Conservation (phyloP, 1,139 yeast genomes). For the Candida tropicalis region DNA sequence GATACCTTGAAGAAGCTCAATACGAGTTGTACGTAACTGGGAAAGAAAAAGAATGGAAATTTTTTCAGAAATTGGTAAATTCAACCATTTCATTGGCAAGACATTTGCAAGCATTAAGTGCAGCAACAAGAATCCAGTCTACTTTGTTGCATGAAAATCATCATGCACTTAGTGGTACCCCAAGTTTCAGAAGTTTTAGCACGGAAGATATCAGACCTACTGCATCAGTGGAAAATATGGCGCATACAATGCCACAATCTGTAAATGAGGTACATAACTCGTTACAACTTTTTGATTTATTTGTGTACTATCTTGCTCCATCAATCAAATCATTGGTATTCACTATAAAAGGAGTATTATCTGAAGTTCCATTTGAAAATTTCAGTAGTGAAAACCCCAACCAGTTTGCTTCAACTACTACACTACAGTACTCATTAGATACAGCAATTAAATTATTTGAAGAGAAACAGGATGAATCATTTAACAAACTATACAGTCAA, state of each 20-base stretch:
- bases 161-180: slow-evolving; percentile 6
- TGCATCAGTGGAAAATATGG: slow-evolving; percentile 26
- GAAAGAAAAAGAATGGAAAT: slow-evolving; percentile 52
- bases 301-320: slow-evolving; percentile 70
- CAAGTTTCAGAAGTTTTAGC: slow-evolving; percentile 11
- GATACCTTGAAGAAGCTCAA: slow-evolving; percentile 59
- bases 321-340: slow-evolving; percentile 68
- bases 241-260: slow-evolving; percentile 32
- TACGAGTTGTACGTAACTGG: slow-evolving; percentile 63
- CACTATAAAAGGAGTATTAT: slow-evolving; percentile 63
- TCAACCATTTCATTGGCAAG: slow-evolving; percentile 56
- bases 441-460: slow-evolving; percentile 59
- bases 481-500: slow-evolving; percentile 60
- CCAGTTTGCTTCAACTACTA: slow-evolving; percentile 39
- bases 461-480: slow-evolving; percentile 57
- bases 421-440: slow-evolving; percentile 50
- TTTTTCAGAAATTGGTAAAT: slow-evolving; percentile 49
- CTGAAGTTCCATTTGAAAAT: slow-evolving; percentile 59
- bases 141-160: slow-evolving; percentile 38
- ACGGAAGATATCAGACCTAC: slow-evolving; percentile 21
- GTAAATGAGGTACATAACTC: slow-evolving; percentile 13
- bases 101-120: slow-evolving; percentile 66
- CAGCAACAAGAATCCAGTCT: slow-evolving; percentile 71
- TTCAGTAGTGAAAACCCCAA: slow-evolving; percentile 26
- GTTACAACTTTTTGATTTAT: slow-evolving; percentile 60